Evolutionary conservation across 2,329 filamentous ascomycete species (phyloP).

Genomic region (Lasiodiplodia citricola): DNA sequence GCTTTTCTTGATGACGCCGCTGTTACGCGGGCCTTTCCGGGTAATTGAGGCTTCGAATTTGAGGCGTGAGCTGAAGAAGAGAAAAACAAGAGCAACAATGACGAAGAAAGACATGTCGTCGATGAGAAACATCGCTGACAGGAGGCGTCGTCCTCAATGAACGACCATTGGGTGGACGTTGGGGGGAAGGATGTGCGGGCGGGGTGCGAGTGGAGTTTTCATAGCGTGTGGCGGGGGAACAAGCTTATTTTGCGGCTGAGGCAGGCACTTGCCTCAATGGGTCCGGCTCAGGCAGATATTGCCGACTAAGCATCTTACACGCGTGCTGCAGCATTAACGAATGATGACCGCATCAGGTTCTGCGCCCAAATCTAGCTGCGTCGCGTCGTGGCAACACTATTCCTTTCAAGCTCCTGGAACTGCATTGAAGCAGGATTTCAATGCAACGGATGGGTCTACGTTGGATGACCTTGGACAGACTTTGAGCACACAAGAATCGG

Average conservation of each 20-base stretch:
- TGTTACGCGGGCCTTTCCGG: background rate
- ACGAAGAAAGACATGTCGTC: background rate
- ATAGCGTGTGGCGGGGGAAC: background rate
- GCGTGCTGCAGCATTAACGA: background rate
- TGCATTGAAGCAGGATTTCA: too few relatives aligned
- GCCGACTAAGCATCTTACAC: background rate
- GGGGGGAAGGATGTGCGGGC: background rate
- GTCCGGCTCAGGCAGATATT: background rate
- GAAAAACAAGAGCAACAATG: background rate
- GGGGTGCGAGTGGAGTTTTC: background rate
- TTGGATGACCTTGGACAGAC: background rate
- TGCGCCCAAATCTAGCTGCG: too few relatives aligned
- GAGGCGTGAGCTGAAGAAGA: background rate
- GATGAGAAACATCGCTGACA: background rate
- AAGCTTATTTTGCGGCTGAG: conserved; percentile 9
- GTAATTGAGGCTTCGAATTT: background rate
- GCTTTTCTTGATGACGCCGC: background rate
- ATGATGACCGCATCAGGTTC: background rate
- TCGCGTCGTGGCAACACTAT: too few relatives aligned
- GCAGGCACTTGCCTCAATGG: background rate
- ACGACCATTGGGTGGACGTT: background rate
- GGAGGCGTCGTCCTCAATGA: background rate
- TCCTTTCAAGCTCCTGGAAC: too few relatives aligned
- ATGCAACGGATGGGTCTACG: too few relatives aligned
- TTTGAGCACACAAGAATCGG: background rate